Conservation (phyloP, 495 filamentous ascomycete genomes). For the Podospora anserina region DNA sequence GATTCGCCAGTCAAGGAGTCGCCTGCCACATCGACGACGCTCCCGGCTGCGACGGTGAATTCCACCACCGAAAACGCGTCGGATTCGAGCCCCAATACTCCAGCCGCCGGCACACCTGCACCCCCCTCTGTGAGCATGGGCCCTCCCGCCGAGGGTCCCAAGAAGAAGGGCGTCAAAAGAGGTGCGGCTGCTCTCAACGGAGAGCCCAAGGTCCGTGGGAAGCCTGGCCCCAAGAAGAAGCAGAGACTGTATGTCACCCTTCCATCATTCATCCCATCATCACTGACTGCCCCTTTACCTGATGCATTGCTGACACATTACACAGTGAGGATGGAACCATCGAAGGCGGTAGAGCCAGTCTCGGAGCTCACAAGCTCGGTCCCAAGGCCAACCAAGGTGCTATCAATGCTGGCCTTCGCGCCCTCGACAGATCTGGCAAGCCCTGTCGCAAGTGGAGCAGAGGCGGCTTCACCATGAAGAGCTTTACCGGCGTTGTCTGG, state of each 20-base stretch:
- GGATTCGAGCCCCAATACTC: conserved; percentile 47
- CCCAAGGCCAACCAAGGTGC: conserved; percentile 97
- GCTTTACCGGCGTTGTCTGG: conserved; percentile 89
- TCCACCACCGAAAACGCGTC: conserved; percentile 47
- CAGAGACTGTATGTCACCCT: conserved; percentile 72
- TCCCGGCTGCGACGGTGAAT: conserved; percentile 27
- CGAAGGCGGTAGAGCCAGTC: conserved; percentile 46
- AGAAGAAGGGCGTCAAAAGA: conserved; percentile 59
- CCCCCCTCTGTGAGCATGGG: conserved; percentile 46
- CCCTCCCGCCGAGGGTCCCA: conserved; percentile 53
- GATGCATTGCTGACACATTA: background rate
- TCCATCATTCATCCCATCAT: conserved; percentile 10
- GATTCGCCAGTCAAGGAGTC: conserved; percentile 41
- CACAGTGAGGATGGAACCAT: conserved; percentile 59
- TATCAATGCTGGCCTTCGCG: conserved; percentile 93
- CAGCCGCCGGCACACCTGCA: conserved; percentile 43
- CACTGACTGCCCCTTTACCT: conserved; percentile 8
- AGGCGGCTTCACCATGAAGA: conserved; percentile 78
- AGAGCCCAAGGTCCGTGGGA: conserved; percentile 63
- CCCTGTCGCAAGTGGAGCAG: conserved; percentile 90
- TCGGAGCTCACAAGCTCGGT: conserved; percentile 70
- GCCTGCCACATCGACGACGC: conserved; percentile 26
- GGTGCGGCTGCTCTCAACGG: conserved; percentile 47
- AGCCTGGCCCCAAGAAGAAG: conserved; percentile 95
- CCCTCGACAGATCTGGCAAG: conserved; percentile 83